Evolutionary conservation across 2,329 filamentous ascomycete genomes (phyloP).

Genomic region (Fusarium illudens): DNA sequence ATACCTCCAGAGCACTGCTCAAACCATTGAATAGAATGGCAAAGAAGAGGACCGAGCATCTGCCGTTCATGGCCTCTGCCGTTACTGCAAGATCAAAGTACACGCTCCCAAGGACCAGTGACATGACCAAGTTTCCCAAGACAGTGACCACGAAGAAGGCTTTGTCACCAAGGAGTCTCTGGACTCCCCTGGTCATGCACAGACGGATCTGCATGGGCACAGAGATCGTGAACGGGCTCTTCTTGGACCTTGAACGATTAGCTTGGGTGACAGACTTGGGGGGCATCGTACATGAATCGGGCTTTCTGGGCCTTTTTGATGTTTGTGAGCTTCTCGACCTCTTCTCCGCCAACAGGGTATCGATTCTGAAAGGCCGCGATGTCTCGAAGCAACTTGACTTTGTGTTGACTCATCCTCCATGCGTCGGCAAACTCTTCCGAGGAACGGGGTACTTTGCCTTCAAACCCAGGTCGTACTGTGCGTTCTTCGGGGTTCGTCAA

Average conservation of each 20-base stretch:
- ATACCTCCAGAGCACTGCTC: constrained; percentile 17
- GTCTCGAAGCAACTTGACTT: constrained; percentile 27
- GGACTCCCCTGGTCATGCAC: constrained; percentile 46
- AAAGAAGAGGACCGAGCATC: constrained; percentile 14
- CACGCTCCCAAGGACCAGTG: background rate
- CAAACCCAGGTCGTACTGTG: constrained; percentile 43
- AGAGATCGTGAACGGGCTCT: constrained; percentile 55
- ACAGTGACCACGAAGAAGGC: constrained; percentile 24
- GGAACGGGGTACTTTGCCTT: constrained; percentile 44
- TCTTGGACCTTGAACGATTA: constrained; percentile 15
- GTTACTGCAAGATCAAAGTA: background rate
- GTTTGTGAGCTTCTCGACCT: background rate
- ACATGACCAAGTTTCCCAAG: background rate
- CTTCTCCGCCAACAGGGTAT: constrained; percentile 30
- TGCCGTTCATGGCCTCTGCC: background rate
- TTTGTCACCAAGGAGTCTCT: constrained; percentile 31
- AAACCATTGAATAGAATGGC: constrained; percentile 23
- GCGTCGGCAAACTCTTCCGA: constrained; percentile 47
- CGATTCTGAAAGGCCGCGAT: constrained; percentile 5
- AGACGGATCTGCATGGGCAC: constrained; percentile 55
- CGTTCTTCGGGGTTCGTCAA: constrained; percentile 52
- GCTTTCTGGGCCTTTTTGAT: constrained; percentile 25
- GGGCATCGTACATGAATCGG: constrained; percentile 8
- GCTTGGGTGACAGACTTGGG: background rate
- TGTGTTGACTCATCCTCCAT: constrained; percentile 44